Conservation (phyloP, 305 asterid species). For the Fraxinus nigra region DNA sequence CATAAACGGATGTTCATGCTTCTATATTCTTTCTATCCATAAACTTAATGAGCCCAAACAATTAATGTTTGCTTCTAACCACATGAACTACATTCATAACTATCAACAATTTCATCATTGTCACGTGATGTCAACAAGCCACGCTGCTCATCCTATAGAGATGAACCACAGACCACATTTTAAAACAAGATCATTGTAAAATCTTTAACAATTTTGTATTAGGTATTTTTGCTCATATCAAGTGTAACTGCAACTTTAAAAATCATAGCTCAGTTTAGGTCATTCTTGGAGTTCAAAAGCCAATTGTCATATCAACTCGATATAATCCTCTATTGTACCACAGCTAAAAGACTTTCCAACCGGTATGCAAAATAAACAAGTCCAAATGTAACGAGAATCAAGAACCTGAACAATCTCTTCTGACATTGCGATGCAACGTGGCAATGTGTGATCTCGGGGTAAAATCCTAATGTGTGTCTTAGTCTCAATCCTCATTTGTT, state of each 20-base stretch:
- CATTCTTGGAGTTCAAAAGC: not conserved
- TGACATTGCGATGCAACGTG: constrained; percentile 79
- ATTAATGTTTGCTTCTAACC: constrained; percentile 18
- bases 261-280: not conserved
- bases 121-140: not conserved
- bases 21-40: not conserved
- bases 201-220: constrained; percentile 15
- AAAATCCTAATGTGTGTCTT: constrained; percentile 88
- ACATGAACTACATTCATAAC: constrained; percentile 12
- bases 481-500: constrained; percentile 92
- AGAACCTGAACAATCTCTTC: constrained; percentile 99
- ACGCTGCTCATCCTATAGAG: not conserved
- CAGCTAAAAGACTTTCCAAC: not conserved
- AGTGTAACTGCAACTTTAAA: not conserved
- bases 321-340: not conserved
- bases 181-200: not conserved
- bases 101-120: constrained; percentile 2
- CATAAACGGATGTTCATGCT: not conserved
- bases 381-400: constrained; percentile 33
- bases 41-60: constrained; percentile 14
- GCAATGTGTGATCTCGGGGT: constrained; percentile 85
- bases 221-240: not conserved
- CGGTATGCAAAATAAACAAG: not conserved
- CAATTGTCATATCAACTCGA: not conserved
- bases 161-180: constrained; percentile 2